Base-by-base conservation (phyloP, 805 yeast species). In the Saccharomyces paradoxus region DNA sequence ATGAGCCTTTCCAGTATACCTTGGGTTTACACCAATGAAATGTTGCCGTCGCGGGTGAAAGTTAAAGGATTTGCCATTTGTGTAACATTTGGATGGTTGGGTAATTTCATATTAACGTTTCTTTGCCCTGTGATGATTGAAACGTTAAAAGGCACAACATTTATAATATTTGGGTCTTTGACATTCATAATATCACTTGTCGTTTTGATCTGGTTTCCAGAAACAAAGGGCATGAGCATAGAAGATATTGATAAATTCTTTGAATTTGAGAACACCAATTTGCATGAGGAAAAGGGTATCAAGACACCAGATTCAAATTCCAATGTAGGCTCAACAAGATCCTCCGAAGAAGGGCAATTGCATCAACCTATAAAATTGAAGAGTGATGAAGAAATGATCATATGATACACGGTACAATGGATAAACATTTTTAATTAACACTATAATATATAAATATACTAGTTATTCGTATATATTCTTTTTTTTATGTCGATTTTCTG, bases 11-110 rank as follows among this genome's bases (percentile, higher is more conserved):
- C 77, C 0, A 73, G 81, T 47, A 74, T 74, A 2, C 74, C 81
- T 32, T 75, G 79, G 79, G 63, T 81, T 22, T 80, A 78, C 60
- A 72, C 79, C 4, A 73, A 76, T 50, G 85, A 81, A 58, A 64
- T 79, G 4, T 73, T 81, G 47, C 80, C 81, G 0, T 65, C 65
- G 1, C 66, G 67, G 28, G 75, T 78, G 1, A 75, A 80, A 56
- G 67, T 77, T 0, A 78, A 77, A 58, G 82, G 81, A 0, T 65
- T 75, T 27, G 70, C 81, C 0, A 57, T 79, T 4, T 74, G 80
- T 49, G 74, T 77, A 75, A 64, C 76, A 27, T 63, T 71, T 13
- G 76, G 80, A 2, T 80, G 82, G 82, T 56, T 68, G 1, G 55
- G 74, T 7, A 74, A 70, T 56, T 73, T 73, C 22, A 31, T 62